Conservation (phyloP, 352 stramenopile genomes). For the Aphanomyces astaci region DNA sequence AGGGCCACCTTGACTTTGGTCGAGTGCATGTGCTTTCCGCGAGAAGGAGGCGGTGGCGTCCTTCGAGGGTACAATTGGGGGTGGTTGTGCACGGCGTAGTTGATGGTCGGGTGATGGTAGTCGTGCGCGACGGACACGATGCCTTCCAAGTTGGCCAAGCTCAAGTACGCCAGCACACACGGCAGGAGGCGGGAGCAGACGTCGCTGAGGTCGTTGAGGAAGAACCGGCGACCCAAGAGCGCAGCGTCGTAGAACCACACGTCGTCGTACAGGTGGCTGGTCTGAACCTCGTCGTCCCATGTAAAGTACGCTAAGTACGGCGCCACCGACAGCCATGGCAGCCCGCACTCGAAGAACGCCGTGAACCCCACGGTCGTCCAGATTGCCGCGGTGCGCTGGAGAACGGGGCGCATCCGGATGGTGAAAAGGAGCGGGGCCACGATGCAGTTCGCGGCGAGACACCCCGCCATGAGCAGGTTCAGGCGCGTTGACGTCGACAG, state of each 20-base stretch:
- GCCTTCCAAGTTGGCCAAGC: neutral
- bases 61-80: neutral
- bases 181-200: neutral
- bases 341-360: neutral
- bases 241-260: constrained; percentile 15
- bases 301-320: constrained; percentile 1
- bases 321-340: neutral
- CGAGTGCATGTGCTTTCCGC: neutral
- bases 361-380: neutral
- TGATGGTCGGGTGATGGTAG: neutral
- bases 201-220: neutral
- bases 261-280: neutral
- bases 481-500: neutral
- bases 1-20: neutral
- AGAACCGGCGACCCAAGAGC: neutral
- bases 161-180: neutral
- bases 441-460: neutral
- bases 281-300: neutral
- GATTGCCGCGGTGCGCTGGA: neutral
- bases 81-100: neutral
- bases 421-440: neutral
- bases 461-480: neutral
- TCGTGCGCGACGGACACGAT: neutral
- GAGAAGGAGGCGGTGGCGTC: neutral
- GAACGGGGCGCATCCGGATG: neutral